Percentiles rank a stretch among this genome's conserved stretches.
Evolutionary conservation across 177 flowering plant genomes (phyloP).

Genomic region (Vitis hybrid): DNA sequence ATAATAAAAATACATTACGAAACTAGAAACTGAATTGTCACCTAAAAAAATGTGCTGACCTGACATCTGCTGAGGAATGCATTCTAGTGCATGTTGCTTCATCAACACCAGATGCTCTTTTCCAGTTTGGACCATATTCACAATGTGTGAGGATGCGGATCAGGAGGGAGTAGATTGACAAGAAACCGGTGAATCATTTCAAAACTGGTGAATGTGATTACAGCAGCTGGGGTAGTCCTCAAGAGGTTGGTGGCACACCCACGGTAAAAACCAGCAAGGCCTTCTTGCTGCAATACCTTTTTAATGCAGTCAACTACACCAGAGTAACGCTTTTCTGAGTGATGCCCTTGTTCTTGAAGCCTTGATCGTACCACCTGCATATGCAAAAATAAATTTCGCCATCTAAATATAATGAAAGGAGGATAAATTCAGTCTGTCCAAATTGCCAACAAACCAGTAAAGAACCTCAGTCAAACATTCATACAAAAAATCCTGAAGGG

Average conservation of each 20-base stretch:
- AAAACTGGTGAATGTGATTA: conserved; percentile 96
- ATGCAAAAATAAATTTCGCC: background rate
- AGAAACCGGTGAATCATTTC: conserved; percentile 94
- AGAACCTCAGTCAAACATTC: no score
- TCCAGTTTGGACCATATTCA: conserved; percentile 13
- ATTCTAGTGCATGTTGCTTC: background rate
- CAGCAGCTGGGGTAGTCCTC: conserved; percentile 96
- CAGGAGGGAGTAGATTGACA: conserved; percentile 45
- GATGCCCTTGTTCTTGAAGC: conserved; percentile 95
- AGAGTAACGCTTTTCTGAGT: conserved; percentile 78
- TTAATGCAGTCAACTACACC: conserved; percentile 82
- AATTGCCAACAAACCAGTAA: no score
- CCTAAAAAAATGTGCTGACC: background rate
- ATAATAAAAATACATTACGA: background rate
- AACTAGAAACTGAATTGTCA: background rate
- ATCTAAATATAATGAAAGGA: background rate
- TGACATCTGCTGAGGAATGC: background rate
- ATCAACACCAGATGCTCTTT: background rate
- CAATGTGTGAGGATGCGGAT: conserved; percentile 59
- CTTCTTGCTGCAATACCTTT: conserved; percentile 77
- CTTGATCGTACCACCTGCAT: conserved; percentile 91
- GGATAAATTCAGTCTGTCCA: no score
- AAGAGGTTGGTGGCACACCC: conserved; percentile 94
- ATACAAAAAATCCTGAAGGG: no score
- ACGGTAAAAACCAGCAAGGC: conserved; percentile 86